A percentile compares a stretch with the other conserved stretches of the same genome.
Conservation (phyloP, 2,329 filamentous ascomycete genomes). For the Diaporthe citriasiana region DNA sequence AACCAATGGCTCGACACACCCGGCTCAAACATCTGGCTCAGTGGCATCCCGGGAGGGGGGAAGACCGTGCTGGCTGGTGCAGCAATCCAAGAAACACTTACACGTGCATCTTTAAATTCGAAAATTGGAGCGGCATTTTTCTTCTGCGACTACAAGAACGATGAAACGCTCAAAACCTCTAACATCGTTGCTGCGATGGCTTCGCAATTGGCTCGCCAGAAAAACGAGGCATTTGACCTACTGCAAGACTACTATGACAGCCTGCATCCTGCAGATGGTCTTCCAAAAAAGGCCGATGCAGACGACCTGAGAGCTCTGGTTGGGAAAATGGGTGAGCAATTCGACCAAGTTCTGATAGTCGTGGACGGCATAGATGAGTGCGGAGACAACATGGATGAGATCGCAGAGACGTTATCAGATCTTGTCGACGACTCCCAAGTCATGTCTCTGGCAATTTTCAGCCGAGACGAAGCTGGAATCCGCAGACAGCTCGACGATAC, state of each 20-base stretch:
- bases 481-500: background rate
- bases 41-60: slow-evolving; percentile 49
- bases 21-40: slow-evolving; percentile 46
- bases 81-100: slow-evolving; percentile 43
- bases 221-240: background rate
- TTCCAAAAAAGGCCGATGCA: background rate
- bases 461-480: background rate
- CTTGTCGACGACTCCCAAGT: background rate
- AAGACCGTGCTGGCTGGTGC: slow-evolving; percentile 48
- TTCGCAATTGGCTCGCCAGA: background rate
- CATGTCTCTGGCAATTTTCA: background rate
- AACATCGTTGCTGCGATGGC: background rate
- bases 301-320: slow-evolving; percentile 1
- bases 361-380: slow-evolving; percentile 3
- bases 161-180: background rate
- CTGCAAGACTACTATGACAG: background rate
- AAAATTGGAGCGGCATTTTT: background rate
- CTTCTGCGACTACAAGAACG: slow-evolving; percentile 7
- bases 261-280: background rate
- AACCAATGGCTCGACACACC: slow-evolving; percentile 44
- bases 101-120: background rate
- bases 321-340: background rate
- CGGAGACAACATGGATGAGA: background rate
- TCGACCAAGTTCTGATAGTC: background rate
- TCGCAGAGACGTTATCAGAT: background rate